These are phyloP conservation scores for Candida nemodendra DNA, from an alignment of 805 yeast species.

Conservation along the genomic window DNA sequence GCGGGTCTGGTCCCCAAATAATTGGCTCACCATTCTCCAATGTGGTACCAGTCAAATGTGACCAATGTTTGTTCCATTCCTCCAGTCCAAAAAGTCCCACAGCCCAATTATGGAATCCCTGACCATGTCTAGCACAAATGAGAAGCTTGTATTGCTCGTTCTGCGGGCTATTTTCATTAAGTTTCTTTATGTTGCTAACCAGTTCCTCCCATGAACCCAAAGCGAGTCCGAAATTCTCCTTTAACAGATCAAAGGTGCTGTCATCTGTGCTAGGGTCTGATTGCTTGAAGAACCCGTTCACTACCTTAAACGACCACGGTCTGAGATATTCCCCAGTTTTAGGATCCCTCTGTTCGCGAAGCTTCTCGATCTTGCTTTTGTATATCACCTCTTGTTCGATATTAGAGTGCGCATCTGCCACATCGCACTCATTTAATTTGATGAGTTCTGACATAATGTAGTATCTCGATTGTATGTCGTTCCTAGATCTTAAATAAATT, in stretches of 20 bases:
- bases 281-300: slow-evolving; percentile 51
- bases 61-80: slow-evolving; percentile 60
- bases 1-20: slow-evolving; percentile 61
- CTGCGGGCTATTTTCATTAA: slow-evolving; percentile 35
- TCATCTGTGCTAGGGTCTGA: slow-evolving; percentile 45
- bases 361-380: slow-evolving; percentile 6
- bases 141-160: slow-evolving; percentile 48
- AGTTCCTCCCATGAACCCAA: slow-evolving; percentile 42
- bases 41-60: slow-evolving; percentile 40
- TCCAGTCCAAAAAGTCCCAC: slow-evolving; percentile 53
- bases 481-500: too few species aligned
- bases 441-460: slow-evolving; percentile 19
- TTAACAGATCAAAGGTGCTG: slow-evolving; percentile 41
- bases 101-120: slow-evolving; percentile 62
- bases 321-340: slow-evolving; percentile 26
- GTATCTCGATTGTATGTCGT: too few species aligned
- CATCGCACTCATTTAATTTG: slow-evolving; percentile 25
- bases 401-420: slow-evolving; percentile 28
- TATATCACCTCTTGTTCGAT: slow-evolving; percentile 19
- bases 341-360: slow-evolving; percentile 23
- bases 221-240: slow-evolving; percentile 44
- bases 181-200: slow-evolving; percentile 28
- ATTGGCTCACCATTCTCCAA: slow-evolving; percentile 45
- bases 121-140: slow-evolving; percentile 66
- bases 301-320: slow-evolving; percentile 49